Percentiles rank a stretch among this genome's conserved stretches.
phyloP scores from a whole-genome alignment of 1,284 basidiomycete genomes.

The Melampsora larici-populina region DNA sequence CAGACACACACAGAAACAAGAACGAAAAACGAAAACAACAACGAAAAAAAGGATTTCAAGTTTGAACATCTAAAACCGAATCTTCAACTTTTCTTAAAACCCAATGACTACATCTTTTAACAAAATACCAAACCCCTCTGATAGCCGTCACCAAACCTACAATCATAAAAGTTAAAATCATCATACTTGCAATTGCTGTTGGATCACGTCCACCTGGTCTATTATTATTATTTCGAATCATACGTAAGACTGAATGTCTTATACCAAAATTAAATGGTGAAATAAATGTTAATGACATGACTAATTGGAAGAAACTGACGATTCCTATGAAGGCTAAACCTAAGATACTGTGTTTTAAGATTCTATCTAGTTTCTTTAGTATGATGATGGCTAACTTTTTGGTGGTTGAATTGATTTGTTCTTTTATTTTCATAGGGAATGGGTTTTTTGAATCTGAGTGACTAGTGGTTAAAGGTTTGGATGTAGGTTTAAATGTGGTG shows the following conservation, averaged over 20 bases:
- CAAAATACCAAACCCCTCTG: conserved; percentile 35
- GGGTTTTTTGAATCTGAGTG: too few species aligned
- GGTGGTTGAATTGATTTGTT: not conserved
- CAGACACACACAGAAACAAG: too few species aligned
- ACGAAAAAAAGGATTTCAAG: not conserved
- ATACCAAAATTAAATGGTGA: conserved; percentile 38
- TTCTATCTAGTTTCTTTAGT: not conserved
- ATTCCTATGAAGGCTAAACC: conserved; percentile 35
- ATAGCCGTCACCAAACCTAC: conserved; percentile 35
- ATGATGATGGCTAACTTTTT: not conserved
- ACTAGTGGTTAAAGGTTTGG: not conserved
- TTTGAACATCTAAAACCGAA: conserved; percentile 24
- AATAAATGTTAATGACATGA: conserved; percentile 32
- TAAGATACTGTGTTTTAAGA: conserved; percentile 30
- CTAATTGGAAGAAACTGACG: conserved; percentile 36
- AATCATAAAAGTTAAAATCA: conserved; percentile 37
- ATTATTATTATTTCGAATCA: conserved; percentile 14
- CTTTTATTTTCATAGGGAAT: not conserved
- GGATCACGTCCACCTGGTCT: conserved; percentile 10
- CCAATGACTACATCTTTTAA: conserved; percentile 31
- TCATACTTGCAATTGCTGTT: conserved; percentile 11
- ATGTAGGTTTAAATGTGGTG: too few species aligned
- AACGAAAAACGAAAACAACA: too few species aligned
- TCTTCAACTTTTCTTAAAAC: conserved; percentile 30
- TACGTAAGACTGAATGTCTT: conserved; percentile 27